phyloP scores from a whole-genome alignment of 805 yeast species.

The Saccharomycopsis capsularis region DNA sequence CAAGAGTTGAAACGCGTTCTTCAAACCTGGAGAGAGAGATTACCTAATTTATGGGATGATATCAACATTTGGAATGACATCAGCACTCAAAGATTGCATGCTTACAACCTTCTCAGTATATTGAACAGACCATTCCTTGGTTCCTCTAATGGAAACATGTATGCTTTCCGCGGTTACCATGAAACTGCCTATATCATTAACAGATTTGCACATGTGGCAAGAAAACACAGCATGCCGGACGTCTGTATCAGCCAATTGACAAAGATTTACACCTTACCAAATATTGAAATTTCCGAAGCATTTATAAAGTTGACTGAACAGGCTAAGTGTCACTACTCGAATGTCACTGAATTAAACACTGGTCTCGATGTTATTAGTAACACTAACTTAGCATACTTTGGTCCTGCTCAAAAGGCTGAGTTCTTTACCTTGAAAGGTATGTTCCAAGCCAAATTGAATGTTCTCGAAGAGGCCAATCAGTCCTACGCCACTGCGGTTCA shows the following conservation, averaged over 20 bases:
- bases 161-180: conserved; percentile 95
- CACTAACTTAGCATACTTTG: conserved; percentile 92
- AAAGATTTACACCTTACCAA: conserved; percentile 90
- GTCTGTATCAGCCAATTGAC: conserved; percentile 91
- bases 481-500: conserved; percentile 98
- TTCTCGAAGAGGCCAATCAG: conserved; percentile 91
- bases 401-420: conserved; percentile 96
- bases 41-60: conserved; percentile 96
- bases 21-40: conserved; percentile 96
- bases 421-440: conserved; percentile 96
- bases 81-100: conserved; percentile 98
- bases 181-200: conserved; percentile 99
- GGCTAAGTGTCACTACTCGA: conserved; percentile 95
- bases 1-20: conserved; percentile 90
- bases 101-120: conserved; percentile 89
- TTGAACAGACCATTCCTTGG: conserved; percentile 74
- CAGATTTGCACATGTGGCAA: conserved; percentile 95
- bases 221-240: conserved; percentile 93
- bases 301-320: conserved; percentile 92
- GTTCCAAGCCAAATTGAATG: conserved; percentile 87
- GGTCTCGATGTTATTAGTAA: conserved; percentile 96
- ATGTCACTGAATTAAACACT: conserved; percentile 74
- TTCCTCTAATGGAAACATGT: conserved; percentile 56
- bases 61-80: conserved; percentile 95
- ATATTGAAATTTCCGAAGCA: conserved; percentile 97